phyloP scores from a whole-genome alignment of 345 rosid genomes.

The Salix koriyanagi region DNA sequence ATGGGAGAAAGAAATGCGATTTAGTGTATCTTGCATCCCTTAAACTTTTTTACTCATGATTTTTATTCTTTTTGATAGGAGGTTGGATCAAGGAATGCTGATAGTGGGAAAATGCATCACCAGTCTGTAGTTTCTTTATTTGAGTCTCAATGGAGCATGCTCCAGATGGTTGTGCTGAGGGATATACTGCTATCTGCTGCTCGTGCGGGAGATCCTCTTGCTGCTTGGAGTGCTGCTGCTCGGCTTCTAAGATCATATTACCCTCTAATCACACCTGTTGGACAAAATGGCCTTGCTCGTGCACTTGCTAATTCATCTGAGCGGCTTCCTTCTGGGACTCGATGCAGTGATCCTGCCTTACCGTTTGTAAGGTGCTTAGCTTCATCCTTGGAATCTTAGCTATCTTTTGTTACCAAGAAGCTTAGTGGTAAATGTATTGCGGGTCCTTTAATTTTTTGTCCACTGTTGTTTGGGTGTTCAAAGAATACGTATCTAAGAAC shows the following conservation, averaged over 20 bases:
- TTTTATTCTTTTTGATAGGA: conserved; percentile 39
- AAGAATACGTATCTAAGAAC: neutral
- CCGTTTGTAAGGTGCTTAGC: conserved; percentile 81
- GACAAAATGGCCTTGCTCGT: conserved; percentile 95
- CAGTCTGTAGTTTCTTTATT: conserved; percentile 79
- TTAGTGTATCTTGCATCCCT: neutral
- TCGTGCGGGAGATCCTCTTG: conserved; percentile 96
- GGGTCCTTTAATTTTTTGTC: neutral
- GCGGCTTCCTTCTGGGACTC: conserved; percentile 91
- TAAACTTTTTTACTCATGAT: neutral
- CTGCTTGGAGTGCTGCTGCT: conserved; percentile 99
- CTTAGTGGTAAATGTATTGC: neutral
- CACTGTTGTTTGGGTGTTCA: neutral
- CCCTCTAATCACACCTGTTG: conserved; percentile 94
- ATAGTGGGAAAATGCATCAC: conserved; percentile 71
- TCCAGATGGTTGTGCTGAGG: conserved; percentile 98
- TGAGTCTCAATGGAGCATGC: conserved; percentile 97
- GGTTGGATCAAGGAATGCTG: conserved; percentile 52
- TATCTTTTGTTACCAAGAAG: neutral
- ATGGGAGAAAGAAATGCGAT: neutral
- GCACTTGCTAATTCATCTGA: conserved; percentile 83
- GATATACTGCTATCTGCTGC: conserved; percentile 96
- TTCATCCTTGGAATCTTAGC: neutral
- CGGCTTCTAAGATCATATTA: conserved; percentile 88
- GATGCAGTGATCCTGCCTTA: conserved; percentile 95